Evolutionary conservation across 2,329 filamentous ascomycete species (phyloP).

Genomic region (Rhynchosporium agropyri): DNA sequence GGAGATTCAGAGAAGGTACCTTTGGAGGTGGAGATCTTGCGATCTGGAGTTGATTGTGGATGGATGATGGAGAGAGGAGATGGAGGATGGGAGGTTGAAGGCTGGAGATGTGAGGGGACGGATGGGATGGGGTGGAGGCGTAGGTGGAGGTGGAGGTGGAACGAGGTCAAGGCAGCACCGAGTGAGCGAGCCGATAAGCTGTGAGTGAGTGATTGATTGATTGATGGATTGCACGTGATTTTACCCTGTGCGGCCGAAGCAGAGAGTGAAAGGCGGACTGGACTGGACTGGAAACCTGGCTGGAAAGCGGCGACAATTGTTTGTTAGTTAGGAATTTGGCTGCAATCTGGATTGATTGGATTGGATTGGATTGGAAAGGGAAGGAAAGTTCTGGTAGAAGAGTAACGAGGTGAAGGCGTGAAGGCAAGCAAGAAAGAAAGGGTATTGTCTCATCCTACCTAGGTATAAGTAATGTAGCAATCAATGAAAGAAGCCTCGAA

Average conservation of each 20-base stretch:
- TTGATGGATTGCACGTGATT: neutral
- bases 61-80: neutral
- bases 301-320: neutral
- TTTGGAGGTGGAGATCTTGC: constrained; percentile 18
- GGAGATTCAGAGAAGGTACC: constrained; percentile 14
- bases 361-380: neutral
- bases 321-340: neutral
- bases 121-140: constrained; percentile 23
- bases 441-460: no score
- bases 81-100: constrained; percentile 21
- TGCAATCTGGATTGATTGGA: neutral
- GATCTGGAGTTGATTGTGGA: neutral
- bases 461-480: no score
- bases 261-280: neutral
- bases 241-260: no score
- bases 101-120: constrained; percentile 21
- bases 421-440: no score
- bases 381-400: neutral
- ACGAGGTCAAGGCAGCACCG: neutral
- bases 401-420: neutral
- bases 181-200: constrained; percentile 5
- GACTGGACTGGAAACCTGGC: neutral
- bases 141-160: constrained; percentile 27
- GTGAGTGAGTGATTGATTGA: constrained; percentile 2
- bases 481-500: no score